Evolutionary conservation across 1,139 yeast genomes (phyloP).

Genomic region (Kodamaea fungicola): DNA sequence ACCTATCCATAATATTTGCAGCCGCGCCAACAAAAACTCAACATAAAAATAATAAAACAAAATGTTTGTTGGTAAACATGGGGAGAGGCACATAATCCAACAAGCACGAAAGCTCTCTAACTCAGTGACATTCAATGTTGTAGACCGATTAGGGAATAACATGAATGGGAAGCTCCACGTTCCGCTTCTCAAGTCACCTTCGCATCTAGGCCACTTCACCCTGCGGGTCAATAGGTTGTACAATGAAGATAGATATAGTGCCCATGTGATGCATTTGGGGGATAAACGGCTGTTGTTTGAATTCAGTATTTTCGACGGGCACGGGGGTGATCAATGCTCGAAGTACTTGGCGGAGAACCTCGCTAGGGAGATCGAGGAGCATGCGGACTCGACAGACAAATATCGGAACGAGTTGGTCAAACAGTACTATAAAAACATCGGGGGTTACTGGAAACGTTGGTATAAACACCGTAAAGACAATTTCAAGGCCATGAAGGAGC

Average conservation of each 20-base stretch:
- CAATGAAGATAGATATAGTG: conserved; percentile 79
- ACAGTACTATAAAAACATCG: conserved; percentile 55
- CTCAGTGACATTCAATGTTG: conserved; percentile 27
- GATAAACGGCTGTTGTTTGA: conserved; percentile 41
- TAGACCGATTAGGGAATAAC: conserved; percentile 15
- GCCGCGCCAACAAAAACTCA: too few species aligned
- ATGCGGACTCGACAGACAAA: conserved; percentile 22
- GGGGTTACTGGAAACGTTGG: conserved; percentile 90
- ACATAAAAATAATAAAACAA: too few species aligned
- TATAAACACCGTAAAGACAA: conserved; percentile 44
- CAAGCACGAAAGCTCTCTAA: conserved; percentile 13
- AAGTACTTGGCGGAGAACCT: conserved; percentile 53
- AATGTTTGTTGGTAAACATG: too few species aligned
- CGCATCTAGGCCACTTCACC: conserved; percentile 75
- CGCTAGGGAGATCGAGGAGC: conserved; percentile 51
- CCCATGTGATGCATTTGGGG: conserved; percentile 47
- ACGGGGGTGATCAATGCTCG: conserved; percentile 82
- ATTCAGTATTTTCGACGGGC: conserved; percentile 86
- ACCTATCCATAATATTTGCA: too few species aligned
- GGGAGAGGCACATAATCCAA: neutral
- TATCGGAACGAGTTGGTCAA: conserved; percentile 38
- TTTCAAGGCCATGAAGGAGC: conserved; percentile 41
- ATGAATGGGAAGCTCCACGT: conserved; percentile 35
- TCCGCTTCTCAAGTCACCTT: conserved; percentile 64
- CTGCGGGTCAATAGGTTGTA: conserved; percentile 71